These are phyloP conservation scores for Thinopyrum elongatum DNA, from an alignment of 176 grass and related monocot species.

Conservation along the genomic window DNA sequence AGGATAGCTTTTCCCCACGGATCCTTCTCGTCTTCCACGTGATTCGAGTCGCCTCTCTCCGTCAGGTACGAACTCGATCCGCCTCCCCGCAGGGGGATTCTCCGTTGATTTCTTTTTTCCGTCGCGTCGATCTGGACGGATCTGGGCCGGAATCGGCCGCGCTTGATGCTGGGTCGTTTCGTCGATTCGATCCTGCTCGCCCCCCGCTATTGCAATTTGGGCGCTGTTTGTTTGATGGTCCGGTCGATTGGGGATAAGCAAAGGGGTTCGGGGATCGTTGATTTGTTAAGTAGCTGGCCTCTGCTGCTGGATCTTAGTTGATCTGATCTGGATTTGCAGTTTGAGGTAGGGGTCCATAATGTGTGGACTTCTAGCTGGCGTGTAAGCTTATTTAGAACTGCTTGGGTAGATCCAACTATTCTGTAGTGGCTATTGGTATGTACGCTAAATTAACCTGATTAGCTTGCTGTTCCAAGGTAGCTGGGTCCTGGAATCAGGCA, in stretches of 20 bases:
- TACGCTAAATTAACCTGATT: background rate
- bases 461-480: background rate
- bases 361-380: background rate
- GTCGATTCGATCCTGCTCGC: background rate
- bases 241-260: background rate
- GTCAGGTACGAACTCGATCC: slow-evolving; percentile 21
- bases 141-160: background rate
- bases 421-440: background rate
- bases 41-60: slow-evolving; percentile 1
- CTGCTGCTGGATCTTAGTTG: background rate
- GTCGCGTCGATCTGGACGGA: background rate
- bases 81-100: background rate
- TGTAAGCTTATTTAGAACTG: background rate
- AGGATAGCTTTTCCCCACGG: slow-evolving; percentile 9
- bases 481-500: background rate
- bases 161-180: background rate
- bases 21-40: slow-evolving; percentile 10
- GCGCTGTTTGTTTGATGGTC: background rate
- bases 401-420: background rate
- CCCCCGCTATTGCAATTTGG: background rate
- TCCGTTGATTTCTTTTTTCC: background rate
- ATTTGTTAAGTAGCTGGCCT: background rate
- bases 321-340: background rate
- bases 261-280: background rate
- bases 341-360: background rate